Conservation (phyloP, 2,329 filamentous ascomycete species). For the Ascochyta koolunga region DNA sequence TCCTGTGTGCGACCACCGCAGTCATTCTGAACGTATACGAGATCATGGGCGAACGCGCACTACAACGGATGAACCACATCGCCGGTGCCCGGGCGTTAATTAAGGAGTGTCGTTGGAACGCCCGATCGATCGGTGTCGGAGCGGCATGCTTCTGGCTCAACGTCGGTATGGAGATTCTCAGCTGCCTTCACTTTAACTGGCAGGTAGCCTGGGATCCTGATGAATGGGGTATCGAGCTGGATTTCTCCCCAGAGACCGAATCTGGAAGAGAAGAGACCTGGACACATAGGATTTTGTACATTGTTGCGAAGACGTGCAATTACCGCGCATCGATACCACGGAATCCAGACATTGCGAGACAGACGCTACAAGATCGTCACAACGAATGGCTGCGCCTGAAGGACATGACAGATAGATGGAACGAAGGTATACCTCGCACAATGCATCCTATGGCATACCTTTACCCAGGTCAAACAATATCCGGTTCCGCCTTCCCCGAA, state of each 20-base stretch:
- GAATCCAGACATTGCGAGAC: conserved; percentile 64
- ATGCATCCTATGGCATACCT: conserved; percentile 88
- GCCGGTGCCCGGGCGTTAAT: conserved; percentile 84
- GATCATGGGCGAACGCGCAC: conserved; percentile 81
- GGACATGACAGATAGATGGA: conserved; percentile 83
- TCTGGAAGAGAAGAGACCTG: conserved; percentile 78
- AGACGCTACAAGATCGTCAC: conserved; percentile 68
- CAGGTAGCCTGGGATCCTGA: conserved; percentile 87
- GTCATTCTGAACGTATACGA: conserved; percentile 92
- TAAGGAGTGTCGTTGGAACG: conserved; percentile 89
- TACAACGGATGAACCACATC: conserved; percentile 87
- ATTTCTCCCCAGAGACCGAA: conserved; percentile 65
- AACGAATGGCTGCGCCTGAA: conserved; percentile 83
- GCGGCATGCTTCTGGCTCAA: conserved; percentile 95
- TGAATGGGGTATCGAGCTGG: conserved; percentile 84
- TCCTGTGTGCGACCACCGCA: conserved; percentile 84
- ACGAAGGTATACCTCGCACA: conserved; percentile 75
- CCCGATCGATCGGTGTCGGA: conserved; percentile 76
- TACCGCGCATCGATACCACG: conserved; percentile 75
- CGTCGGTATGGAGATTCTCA: conserved; percentile 86
- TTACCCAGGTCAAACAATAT: conserved; percentile 68
- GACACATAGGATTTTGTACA: conserved; percentile 88
- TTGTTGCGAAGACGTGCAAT: conserved; percentile 85
- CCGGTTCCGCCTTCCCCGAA: conserved; percentile 81
- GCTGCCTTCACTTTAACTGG: conserved; percentile 87